Base-by-base conservation (phyloP, 2,329 filamentous ascomycete genomes). In the Xylariaceae sp. region DNA sequence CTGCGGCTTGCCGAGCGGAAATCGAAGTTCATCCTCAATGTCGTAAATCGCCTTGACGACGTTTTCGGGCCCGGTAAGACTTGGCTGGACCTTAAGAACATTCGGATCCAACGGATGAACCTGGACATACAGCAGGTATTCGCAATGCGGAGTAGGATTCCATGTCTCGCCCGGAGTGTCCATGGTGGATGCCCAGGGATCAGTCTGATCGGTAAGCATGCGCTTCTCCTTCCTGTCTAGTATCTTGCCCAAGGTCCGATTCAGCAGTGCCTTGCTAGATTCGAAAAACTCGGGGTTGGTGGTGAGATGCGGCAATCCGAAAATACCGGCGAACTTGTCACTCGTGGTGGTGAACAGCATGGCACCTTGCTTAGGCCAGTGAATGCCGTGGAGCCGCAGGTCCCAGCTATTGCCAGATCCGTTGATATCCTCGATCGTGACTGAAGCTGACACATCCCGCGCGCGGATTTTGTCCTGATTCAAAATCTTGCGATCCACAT, bases 301-400 rank as follows among this genome's bases (percentile, higher is more conserved):
- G 1, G 88, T 78, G 47, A 99, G 79, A 69, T 97, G 91, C 22
- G 94, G 92, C 43, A 97, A 74, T 2, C 86, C 88, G 68, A 96
- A 96, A 50, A 97, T 86, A 41, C 94, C 92, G n/a, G 87, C 84
- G 64, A 94, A 94, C 74, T 96, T 97, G 66, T 96, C 89, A 69
- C 91, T 97, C 44, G 91, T 93, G 1, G 93, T 97, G 1, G 88
- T 89, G 66, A 97, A 74, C 34, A 97, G 74, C 45, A 94, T 82
- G 13, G 84, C 82, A 1, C 94, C 94, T 56, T 88, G 82, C n/a
- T 81, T 79, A 36, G 88, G 85, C 77, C 91, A 95, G 73, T 97
- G 93, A 4, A 95, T 80, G 3, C 94, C 94, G 69, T 90, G 86
- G 45, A 96, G 73, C 47, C 82, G 79, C 72, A 95, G 84, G 60